Base-by-base conservation (phyloP, 129 eudicot genomes). In the Chrysanthemum makinoi region DNA sequence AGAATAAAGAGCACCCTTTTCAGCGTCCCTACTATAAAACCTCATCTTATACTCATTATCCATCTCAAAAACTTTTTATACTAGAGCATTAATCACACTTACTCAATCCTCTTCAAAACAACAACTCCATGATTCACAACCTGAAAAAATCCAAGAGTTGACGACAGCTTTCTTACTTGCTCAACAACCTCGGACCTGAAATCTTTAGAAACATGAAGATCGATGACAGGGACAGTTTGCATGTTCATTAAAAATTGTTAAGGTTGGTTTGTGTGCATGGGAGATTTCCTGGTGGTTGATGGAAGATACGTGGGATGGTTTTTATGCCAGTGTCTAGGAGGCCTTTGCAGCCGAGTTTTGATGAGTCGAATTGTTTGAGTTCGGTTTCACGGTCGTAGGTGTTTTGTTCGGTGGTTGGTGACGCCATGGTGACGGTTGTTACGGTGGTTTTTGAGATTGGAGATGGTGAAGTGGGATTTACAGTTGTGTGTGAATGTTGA, bases 321-420 rank as follows among this genome's bases (percentile, higher is more conserved):
- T 81, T 83, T 44, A 77, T 53, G 68, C 95, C 95, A 26, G 90
- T 80, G 56, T 88, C 95, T 30, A 88, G 70, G 78, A 88, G 53
- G 44, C 90, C 88, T 73, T 85, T 88, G 12, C 80, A 86, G 8
- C 95, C 88, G 50, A 88, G 68, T 66, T 88, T 88, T 48, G 83
- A 83, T 49, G 78, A 83, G 69, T 88, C 88, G 74, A 88, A 88
- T 50, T 75, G 70, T 80, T 88, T 81, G 1, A 85, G 50, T 67
- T 80, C 83, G 26, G 4, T 18, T 12, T 75, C 80, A 9, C 86
- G 87, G 43, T 86, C 87, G 77, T 81, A 75, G 68, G 60, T 46
- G 18, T 51, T 10, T 30, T 46, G 8, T 35, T 35, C 20, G 62
- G 65, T 30, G 19, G 75, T 66, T 3, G 43, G 17, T 10, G 81